Conservation (phyloP, 2,329 filamentous ascomycete genomes). For the Penicillium sp. region DNA sequence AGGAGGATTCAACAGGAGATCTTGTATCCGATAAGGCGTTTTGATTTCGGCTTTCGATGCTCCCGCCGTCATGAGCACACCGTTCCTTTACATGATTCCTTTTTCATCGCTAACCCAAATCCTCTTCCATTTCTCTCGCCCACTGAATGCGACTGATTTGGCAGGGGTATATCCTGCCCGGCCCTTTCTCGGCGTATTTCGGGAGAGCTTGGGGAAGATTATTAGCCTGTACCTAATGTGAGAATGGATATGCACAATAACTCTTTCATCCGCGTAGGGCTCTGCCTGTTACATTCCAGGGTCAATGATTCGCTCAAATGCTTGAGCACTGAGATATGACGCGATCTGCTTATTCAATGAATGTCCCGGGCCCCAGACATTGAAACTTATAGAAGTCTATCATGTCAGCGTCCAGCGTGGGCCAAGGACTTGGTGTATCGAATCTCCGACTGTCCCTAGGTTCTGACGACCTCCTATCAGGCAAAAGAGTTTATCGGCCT, state of each 20-base stretch:
- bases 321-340: too few relatives aligned
- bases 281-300: too few relatives aligned
- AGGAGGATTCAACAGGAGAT: neutral
- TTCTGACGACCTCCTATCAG: too few relatives aligned
- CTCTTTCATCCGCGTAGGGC: too few relatives aligned
- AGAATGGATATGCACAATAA: constrained; percentile 21
- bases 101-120: constrained; percentile 1
- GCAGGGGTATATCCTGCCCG: neutral
- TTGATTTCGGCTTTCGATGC: constrained; percentile 18
- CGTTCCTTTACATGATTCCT: constrained; percentile 16
- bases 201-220: constrained; percentile 17
- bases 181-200: neutral
- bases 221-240: constrained; percentile 29
- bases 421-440: too few relatives aligned
- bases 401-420: too few relatives aligned
- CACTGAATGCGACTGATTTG: constrained; percentile 3
- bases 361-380: too few relatives aligned
- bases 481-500: too few relatives aligned
- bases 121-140: constrained; percentile 7
- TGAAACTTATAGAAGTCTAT: too few relatives aligned
- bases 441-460: too few relatives aligned
- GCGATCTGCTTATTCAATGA: too few relatives aligned
- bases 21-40: constrained; percentile 20
- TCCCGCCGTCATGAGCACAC: constrained; percentile 11
- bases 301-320: too few relatives aligned